Base-by-base conservation (phyloP, 1,284 basidiomycete species). In the Fistulinella staudtii region DNA sequence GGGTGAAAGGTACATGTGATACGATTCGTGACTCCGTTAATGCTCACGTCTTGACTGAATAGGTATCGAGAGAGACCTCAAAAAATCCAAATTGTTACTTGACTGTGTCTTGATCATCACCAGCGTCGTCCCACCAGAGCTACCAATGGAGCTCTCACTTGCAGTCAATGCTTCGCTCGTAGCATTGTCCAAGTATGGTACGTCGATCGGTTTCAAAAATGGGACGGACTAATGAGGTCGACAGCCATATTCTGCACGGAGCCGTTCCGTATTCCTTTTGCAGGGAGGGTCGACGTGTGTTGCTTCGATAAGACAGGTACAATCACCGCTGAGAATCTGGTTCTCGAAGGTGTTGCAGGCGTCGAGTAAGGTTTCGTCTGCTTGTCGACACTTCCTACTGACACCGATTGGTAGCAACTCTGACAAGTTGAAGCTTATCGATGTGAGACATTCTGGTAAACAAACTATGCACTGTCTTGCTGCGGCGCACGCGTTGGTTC, bases 281-380 rank as follows among this genome's bases (percentile, higher is more conserved):
- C 93, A 9, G 93, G 94, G 7, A 80, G 90, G 23, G 92, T 97
- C 6, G 93, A 97, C 55, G 87, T 97, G 10, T 97, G 93, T 66
- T 97, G 94, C 68, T 97, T 97, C 56, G 93, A 97, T 71, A 97
- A 97, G 75, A 97, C 93, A 0, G 94, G 93, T 24, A 97, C 93
- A 0, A 95, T 97, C 52, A 97, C 93, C 0, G 90, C 91, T 1
- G 93, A 96, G 65, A 85, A 93, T 65, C 71, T 97, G n/a, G 91
- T 96, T 11, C 76, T 96, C 1, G 92, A 97, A 64, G 94, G 93
- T 50, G 79, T 97, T 28, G 89, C 78, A 30, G 93, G 93, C 45
- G 76, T 93, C 23, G 77, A 91, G 91, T 93, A 56, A 58, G 86
- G 70, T 4, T 25, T 22, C 23, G 14, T 7, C 13, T 17, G 10